phyloP scores from a whole-genome alignment of 2,329 filamentous ascomycete genomes.

The Nigrospora sphaerica region DNA sequence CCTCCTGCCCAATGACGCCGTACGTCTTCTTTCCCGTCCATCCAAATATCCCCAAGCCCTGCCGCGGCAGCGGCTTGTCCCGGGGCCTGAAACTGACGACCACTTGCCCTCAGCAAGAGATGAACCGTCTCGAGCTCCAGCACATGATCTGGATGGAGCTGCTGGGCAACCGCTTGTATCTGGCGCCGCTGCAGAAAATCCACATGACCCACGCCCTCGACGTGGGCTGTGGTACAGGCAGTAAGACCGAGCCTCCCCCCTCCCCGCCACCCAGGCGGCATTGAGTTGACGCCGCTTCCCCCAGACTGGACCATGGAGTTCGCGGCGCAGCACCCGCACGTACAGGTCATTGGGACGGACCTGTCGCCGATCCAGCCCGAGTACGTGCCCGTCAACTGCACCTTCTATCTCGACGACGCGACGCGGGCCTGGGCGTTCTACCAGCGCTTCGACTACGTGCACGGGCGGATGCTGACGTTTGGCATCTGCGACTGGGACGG shows the following conservation, averaged over 20 bases:
- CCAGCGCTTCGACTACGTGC: conserved; percentile 16
- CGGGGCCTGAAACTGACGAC: neutral
- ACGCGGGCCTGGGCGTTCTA: conserved; percentile 29
- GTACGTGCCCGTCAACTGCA: conserved; percentile 11
- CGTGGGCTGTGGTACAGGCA: conserved; percentile 7
- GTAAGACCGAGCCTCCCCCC: neutral
- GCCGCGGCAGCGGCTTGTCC: neutral
- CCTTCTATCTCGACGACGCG: conserved; percentile 39
- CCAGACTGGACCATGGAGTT: conserved; percentile 14
- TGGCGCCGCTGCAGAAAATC: conserved; percentile 9
- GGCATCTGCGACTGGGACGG: conserved; percentile 14
- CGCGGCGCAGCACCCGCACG: conserved; percentile 9
- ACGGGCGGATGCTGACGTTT: conserved; percentile 7
- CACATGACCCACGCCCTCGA: conserved; percentile 7
- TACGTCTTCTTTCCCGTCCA: conserved; percentile 1
- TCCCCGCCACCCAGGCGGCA: neutral
- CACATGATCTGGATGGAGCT: conserved; percentile 12
- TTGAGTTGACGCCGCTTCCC: neutral
- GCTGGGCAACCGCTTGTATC: conserved; percentile 7
- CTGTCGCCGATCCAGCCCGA: conserved; percentile 13
- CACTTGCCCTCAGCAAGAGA: conserved; percentile 8
- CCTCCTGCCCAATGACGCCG: conserved; percentile 12
- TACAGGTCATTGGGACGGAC: conserved; percentile 11
- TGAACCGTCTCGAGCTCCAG: conserved; percentile 13
- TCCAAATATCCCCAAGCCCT: neutral